A percentile compares a stretch with the other conserved stretches of the same genome.
These are phyloP conservation scores for Colletotrichum sp. DNA, from an alignment of 2,329 filamentous ascomycete species.

Conservation along the genomic window DNA sequence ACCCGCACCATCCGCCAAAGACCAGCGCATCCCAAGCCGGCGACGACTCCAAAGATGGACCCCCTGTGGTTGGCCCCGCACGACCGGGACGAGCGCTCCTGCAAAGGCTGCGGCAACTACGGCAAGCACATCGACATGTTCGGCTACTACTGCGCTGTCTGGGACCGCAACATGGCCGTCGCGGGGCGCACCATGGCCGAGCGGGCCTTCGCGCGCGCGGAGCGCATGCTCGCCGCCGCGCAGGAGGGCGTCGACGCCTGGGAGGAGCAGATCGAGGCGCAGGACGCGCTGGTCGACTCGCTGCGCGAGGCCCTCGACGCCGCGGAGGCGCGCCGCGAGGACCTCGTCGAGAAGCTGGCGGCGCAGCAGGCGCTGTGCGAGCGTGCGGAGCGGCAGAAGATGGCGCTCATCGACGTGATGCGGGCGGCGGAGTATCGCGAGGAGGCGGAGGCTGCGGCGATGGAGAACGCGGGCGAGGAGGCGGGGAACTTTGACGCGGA, in stretches of 20 bases:
- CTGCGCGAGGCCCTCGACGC: background rate
- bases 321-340: background rate
- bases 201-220: background rate
- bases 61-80: background rate
- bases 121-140: background rate
- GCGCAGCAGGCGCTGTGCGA: background rate
- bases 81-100: background rate
- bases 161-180: background rate
- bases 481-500: background rate
- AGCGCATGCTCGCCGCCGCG: background rate
- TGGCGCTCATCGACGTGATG: background rate
- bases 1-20: background rate
- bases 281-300: background rate
- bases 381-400: background rate
- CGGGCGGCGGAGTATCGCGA: background rate
- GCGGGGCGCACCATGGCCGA: background rate
- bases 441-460: background rate
- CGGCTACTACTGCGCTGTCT: background rate
- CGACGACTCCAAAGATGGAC: background rate
- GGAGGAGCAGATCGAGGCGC: background rate
- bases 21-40: background rate
- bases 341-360: background rate
- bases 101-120: background rate
- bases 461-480: background rate
- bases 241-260: background rate